Base-by-base conservation (phyloP, 2,329 filamentous ascomycete genomes). In the Cryphonectria radicalis region DNA sequence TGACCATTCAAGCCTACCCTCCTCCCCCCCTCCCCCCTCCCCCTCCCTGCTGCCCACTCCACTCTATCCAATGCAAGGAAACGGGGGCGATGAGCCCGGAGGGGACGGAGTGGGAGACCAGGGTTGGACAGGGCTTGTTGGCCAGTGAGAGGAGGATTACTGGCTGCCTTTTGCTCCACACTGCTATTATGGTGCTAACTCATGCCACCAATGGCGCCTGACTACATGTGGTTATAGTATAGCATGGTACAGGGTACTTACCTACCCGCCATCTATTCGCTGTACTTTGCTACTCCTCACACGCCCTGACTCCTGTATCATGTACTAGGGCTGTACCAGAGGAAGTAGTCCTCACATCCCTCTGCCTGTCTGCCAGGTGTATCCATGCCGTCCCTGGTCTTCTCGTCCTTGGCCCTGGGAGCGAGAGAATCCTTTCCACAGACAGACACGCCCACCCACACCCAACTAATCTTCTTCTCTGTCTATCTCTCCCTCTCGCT, bases 371-470 rank as follows among this genome's bases (percentile, higher is more conserved):
- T 62, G 59, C 32, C 35, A 62, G 59, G 59, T 40, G 35, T 35
- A 62, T 40, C 59, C 59, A 62, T 37, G 59, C 59, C 8, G 6
- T 50, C 22, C 46, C 22, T 50, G 19, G 46, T 50, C 46, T 50
- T n/a, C 10, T 50, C 22, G 59, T 40, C 32, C 35, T 32, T 62
- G 32, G 59, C 19, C 32, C 59, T 62, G n/a, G n/a, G 53, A 32
- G 28, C 55, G 25, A 32, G 55, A 59, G 55, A 59, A 59, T 59
- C 55, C 55, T 59, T 59, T 14, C 55, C 25, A 28, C 53, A 57
- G 10, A 57, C 22, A 57, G n/a, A 17, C 55, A 8, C 55, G 7
- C 55, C 55, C 55, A 17, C 55, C 55, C 55, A 14, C 10, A 46
- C 46, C 46, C 22, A 7, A 1, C 25, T 59, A 10, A n/a, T 32